phyloP scores from a whole-genome alignment of 2,329 filamentous ascomycete genomes.

The Passalora sequoiae region DNA sequence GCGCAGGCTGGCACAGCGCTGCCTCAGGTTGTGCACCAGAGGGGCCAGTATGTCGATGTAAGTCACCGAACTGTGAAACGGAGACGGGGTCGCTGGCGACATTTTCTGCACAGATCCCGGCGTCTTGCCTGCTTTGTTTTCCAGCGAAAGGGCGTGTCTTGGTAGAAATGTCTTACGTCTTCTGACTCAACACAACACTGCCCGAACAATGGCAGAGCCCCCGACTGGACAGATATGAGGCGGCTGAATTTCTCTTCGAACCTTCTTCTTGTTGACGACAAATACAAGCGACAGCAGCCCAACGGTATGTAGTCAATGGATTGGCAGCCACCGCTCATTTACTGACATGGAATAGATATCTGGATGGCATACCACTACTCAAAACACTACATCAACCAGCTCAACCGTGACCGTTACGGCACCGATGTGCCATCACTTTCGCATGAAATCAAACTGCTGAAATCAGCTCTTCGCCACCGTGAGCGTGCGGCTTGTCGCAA shows the following conservation, averaged over 20 bases:
- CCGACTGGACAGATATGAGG: background rate
- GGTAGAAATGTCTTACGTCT: no score
- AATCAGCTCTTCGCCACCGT: constrained; percentile 8
- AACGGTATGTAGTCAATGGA: background rate
- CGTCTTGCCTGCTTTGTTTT: no score
- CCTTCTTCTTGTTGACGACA: background rate
- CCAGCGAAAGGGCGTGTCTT: no score
- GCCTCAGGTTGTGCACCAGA: no score
- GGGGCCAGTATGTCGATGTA: no score
- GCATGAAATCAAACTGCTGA: constrained; percentile 12
- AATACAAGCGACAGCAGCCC: constrained; percentile 2
- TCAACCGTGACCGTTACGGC: constrained; percentile 17
- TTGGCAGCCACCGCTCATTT: no score
- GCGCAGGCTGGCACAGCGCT: no score
- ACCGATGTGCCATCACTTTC: constrained; percentile 19
- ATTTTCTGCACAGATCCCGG: no score
- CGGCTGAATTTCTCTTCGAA: background rate
- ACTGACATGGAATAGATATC: background rate
- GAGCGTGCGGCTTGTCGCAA: constrained; percentile 6
- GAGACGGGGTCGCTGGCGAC: no score
- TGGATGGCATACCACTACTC: background rate
- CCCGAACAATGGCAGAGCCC: background rate
- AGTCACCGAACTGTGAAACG: no score
- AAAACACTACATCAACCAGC: constrained; percentile 7
- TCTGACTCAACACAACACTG: background rate